Conservation (phyloP, 768 basidiomycete species). For the Phlebiopsis flavidoalba region DNA sequence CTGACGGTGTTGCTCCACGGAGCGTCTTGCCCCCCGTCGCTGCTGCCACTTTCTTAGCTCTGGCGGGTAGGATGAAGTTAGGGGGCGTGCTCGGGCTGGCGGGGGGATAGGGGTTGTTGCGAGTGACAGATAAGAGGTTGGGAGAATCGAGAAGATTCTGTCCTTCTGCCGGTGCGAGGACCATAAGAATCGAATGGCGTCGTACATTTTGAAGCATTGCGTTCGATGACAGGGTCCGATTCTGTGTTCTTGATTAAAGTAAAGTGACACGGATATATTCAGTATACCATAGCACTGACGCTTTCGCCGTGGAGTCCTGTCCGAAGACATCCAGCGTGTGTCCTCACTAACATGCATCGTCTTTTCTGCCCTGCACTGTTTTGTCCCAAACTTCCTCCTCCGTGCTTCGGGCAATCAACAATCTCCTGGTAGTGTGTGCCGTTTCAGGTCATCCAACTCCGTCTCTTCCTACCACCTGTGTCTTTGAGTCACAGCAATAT, state of each 20-base stretch:
- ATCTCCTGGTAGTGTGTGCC: slow-evolving; percentile 84
- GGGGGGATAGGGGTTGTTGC: slow-evolving; percentile 57
- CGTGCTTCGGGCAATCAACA: slow-evolving; percentile 83
- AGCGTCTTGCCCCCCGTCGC: slow-evolving; percentile 23
- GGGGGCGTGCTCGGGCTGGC: slow-evolving; percentile 58
- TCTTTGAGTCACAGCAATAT: slow-evolving; percentile 71
- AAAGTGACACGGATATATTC: neutral
- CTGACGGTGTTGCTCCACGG: slow-evolving; percentile 48
- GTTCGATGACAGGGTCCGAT: slow-evolving; percentile 87
- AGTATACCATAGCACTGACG: slow-evolving; percentile 50
- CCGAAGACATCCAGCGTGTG: slow-evolving; percentile 91
- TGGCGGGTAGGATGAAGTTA: slow-evolving; percentile 39
- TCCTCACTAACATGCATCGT: slow-evolving; percentile 83
- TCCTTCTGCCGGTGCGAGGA: slow-evolving; percentile 81
- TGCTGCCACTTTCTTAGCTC: slow-evolving; percentile 26
- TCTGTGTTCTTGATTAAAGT: slow-evolving; percentile 29
- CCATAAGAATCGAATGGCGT: slow-evolving; percentile 93
- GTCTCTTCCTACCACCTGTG: slow-evolving; percentile 92
- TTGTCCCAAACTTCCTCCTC: slow-evolving; percentile 97
- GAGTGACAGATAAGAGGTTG: slow-evolving; percentile 76
- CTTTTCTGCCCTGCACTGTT: slow-evolving; percentile 83
- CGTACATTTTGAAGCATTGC: slow-evolving; percentile 86
- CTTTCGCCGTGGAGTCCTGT: slow-evolving; percentile 79
- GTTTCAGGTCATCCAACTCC: slow-evolving; percentile 88
- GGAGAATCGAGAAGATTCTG: slow-evolving; percentile 89